Conservation (phyloP, 768 basidiomycete species). For the Saitozyma podzolica region DNA sequence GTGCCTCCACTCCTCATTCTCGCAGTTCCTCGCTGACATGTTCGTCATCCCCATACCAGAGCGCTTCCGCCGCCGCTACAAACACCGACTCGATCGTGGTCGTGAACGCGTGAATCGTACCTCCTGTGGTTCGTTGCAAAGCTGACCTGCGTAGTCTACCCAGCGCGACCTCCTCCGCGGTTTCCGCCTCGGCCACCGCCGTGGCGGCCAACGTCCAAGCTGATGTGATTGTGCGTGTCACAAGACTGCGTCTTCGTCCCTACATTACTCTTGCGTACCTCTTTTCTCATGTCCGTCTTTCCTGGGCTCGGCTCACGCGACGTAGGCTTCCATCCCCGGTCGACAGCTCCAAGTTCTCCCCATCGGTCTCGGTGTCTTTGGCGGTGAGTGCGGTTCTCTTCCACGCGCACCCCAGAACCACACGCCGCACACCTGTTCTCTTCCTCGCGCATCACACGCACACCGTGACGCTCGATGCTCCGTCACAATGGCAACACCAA, state of each 20-base stretch:
- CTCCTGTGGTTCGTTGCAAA: too few species aligned
- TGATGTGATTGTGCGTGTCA: too few species aligned
- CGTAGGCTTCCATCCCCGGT: slow-evolving; percentile 20
- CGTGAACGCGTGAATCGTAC: too few species aligned
- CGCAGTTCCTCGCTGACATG: too few species aligned
- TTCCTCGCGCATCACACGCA: slow-evolving; percentile 8
- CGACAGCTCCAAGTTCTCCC: slow-evolving; percentile 35
- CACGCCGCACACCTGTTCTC: too few species aligned
- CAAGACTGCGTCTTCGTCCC: too few species aligned
- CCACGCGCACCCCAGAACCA: too few species aligned
- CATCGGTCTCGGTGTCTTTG: slow-evolving; percentile 45
- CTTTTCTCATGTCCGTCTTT: not conserved
- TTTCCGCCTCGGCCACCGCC: not conserved
- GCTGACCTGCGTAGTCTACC: too few species aligned
- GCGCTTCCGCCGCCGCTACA: too few species aligned
- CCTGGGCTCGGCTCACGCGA: not conserved
- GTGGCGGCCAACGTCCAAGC: not conserved
- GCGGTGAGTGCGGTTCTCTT: slow-evolving; percentile 19
- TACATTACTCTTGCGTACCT: not conserved
- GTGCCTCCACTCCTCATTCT: too few species aligned
- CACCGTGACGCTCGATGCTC: not conserved
- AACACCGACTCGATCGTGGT: too few species aligned
- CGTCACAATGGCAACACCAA: slow-evolving; percentile 40
- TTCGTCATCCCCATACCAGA: too few species aligned
- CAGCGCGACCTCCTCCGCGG: slow-evolving; percentile 1